Evolutionary conservation across 805 yeast species (phyloP).

Genomic region (Blastobotrys terrestris): DNA sequence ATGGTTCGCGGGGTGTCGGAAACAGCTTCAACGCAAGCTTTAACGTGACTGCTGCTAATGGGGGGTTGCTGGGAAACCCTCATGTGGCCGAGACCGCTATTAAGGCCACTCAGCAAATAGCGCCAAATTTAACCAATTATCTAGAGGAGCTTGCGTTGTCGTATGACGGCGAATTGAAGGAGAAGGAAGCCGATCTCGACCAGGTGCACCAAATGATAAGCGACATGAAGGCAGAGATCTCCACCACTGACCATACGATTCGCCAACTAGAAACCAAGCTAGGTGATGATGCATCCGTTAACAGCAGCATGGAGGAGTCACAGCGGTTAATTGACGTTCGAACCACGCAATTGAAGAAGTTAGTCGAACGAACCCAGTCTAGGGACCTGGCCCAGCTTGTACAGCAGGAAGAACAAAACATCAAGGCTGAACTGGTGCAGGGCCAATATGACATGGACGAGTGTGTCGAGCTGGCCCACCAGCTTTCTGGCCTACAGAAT

Average conservation of each 20-base stretch:
- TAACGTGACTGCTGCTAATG: neutral
- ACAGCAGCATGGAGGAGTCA: conserved; percentile 19
- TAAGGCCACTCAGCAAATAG: conserved; percentile 44
- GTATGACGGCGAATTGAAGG: conserved; percentile 50
- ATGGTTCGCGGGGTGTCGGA: neutral
- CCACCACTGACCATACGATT: conserved; percentile 30
- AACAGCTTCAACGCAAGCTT: neutral
- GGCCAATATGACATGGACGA: conserved; percentile 9
- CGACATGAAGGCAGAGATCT: conserved; percentile 38
- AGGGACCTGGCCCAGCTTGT: conserved; percentile 52
- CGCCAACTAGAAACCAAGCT: conserved; percentile 26
- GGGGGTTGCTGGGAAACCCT: conserved; percentile 24
- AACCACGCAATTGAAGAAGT: conserved; percentile 31
- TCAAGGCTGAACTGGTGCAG: conserved; percentile 21
- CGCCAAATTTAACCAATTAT: conserved; percentile 29
- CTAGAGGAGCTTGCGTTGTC: conserved; percentile 36
- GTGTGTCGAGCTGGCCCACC: conserved; percentile 28
- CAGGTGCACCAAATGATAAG: conserved; percentile 42
- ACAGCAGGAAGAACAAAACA: conserved; percentile 44
- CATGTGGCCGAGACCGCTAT: conserved; percentile 51
- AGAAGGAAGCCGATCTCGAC: conserved; percentile 47
- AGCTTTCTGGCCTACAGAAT: conserved; percentile 37
- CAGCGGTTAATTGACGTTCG: conserved; percentile 21
- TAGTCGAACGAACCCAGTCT: conserved; percentile 62
- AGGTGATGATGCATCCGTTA: conserved; percentile 26